Percentiles rank a stretch among this genome's conserved stretches.
Conservation (phyloP, 1,284 basidiomycete species). For the Dichomitus squalens region DNA sequence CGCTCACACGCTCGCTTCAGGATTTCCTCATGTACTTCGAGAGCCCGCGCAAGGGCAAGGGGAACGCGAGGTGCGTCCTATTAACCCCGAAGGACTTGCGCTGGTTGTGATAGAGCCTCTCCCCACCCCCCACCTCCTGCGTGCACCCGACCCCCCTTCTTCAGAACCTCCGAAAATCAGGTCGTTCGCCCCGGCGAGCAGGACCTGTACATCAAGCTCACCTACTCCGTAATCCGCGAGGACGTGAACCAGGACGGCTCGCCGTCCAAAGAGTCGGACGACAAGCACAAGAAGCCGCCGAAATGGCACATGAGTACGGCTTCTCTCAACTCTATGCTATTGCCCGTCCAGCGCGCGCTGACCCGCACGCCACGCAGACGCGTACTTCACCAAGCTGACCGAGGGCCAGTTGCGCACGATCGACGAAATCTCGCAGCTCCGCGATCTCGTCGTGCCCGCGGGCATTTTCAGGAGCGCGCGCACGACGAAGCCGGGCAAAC, state of each 20-base stretch:
- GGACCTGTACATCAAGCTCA: conserved; percentile 78
- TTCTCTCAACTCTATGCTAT: conserved; percentile 9
- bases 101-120: conserved; percentile 8
- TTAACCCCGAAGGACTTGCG: conserved; percentile 14
- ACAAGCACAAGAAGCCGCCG: conserved; percentile 41
- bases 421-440: conserved; percentile 36
- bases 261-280: conserved; percentile 22
- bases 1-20: conserved; percentile 20
- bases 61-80: conserved; percentile 26
- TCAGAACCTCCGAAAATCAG: conserved; percentile 34
- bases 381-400: conserved; percentile 72
- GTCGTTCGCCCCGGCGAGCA: conserved; percentile 51
- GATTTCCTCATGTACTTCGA: conserved; percentile 49
- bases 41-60: conserved; percentile 35
- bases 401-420: conserved; percentile 38
- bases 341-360: conserved; percentile 1
- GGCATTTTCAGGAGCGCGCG: conserved; percentile 55
- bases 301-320: conserved; percentile 79
- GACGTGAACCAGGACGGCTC: conserved; percentile 22
- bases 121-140: neutral
- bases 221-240: conserved; percentile 64
- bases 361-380: conserved; percentile 47
- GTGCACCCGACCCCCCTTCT: too few species aligned
- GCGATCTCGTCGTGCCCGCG: conserved; percentile 36
- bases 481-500: conserved; percentile 25